These are phyloP conservation scores for Globisporangium paddicum DNA, from an alignment of 352 stramenopile species.

Conservation along the genomic window DNA sequence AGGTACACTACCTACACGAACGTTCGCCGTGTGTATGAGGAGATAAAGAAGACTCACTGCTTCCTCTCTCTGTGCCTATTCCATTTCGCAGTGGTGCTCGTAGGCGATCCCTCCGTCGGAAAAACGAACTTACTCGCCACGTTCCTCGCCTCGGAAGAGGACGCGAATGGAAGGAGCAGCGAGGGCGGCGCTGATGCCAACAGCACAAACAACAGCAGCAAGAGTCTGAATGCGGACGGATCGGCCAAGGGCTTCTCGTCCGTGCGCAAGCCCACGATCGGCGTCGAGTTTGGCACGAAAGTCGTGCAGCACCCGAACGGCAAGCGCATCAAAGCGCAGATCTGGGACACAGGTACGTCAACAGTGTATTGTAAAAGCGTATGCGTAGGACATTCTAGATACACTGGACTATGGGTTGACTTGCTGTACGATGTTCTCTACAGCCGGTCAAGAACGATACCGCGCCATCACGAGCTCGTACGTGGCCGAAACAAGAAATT, in stretches of 20 bases:
- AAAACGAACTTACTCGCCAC: constrained; percentile 89
- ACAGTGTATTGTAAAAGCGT: no score
- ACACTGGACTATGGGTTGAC: neutral
- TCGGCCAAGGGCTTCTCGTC: constrained; percentile 42
- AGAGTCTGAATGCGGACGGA: constrained; percentile 22
- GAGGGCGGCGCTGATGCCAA: neutral
- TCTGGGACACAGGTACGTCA: constrained; percentile 74
- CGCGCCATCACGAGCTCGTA: constrained; percentile 83
- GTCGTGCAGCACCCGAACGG: constrained; percentile 70
- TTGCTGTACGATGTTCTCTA: neutral
- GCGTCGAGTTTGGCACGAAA: constrained; percentile 80
- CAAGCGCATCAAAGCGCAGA: constrained; percentile 80
- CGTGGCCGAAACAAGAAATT: no score
- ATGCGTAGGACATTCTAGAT: no score
- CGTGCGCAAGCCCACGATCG: constrained; percentile 70
- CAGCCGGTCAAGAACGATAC: constrained; percentile 72
- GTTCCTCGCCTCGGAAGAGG: constrained; percentile 52
- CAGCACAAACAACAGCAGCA: neutral
- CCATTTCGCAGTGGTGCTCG: constrained; percentile 49
- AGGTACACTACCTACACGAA: constrained; percentile 22
- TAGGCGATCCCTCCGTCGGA: constrained; percentile 82
- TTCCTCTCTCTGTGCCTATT: neutral
- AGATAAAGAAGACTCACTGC: neutral
- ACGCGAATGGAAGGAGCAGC: constrained; percentile 4
- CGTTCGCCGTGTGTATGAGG: neutral